Conservation (phyloP, 805 yeast species). For the Myxozyma mucilagina region DNA sequence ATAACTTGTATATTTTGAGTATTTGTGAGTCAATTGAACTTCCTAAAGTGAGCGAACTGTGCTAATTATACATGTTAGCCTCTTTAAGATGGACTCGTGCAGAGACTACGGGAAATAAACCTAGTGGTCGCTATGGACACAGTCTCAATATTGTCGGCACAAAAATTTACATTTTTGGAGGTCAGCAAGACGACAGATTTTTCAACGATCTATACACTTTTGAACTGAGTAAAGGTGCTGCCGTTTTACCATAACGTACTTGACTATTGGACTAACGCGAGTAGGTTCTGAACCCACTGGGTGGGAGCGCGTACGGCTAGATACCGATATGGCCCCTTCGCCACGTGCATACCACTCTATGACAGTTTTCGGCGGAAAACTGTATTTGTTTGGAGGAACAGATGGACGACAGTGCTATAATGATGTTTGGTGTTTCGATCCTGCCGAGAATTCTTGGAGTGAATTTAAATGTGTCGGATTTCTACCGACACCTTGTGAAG, state of each 20-base stretch:
- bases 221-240: slow-evolving; percentile 64
- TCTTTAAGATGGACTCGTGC: slow-evolving; percentile 80
- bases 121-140: slow-evolving; percentile 93
- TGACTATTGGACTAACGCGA: not conserved
- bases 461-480: slow-evolving; percentile 66
- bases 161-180: slow-evolving; percentile 83
- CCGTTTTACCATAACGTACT: too few species aligned
- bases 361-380: slow-evolving; percentile 71
- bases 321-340: slow-evolving; percentile 58
- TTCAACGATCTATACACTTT: slow-evolving; percentile 84
- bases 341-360: slow-evolving; percentile 90
- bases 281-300: slow-evolving; percentile 43
- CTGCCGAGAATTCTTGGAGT: slow-evolving; percentile 66
- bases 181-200: slow-evolving; percentile 80
- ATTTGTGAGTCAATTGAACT: slow-evolving; percentile 40
- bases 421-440: slow-evolving; percentile 81
- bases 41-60: not conserved
- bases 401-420: slow-evolving; percentile 68
- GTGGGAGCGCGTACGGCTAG: slow-evolving; percentile 74
- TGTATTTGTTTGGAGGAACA: slow-evolving; percentile 92
- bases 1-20: slow-evolving; percentile 83
- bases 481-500: slow-evolving; percentile 85
- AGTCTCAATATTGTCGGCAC: slow-evolving; percentile 71
- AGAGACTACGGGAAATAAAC: slow-evolving; percentile 70
- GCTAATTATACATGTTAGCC: slow-evolving; percentile 38